Percentiles rank a stretch among this genome's conserved stretches.
These are phyloP conservation scores for Myrica gale DNA, from an alignment of 306 rosid species.

Conservation along the genomic window DNA sequence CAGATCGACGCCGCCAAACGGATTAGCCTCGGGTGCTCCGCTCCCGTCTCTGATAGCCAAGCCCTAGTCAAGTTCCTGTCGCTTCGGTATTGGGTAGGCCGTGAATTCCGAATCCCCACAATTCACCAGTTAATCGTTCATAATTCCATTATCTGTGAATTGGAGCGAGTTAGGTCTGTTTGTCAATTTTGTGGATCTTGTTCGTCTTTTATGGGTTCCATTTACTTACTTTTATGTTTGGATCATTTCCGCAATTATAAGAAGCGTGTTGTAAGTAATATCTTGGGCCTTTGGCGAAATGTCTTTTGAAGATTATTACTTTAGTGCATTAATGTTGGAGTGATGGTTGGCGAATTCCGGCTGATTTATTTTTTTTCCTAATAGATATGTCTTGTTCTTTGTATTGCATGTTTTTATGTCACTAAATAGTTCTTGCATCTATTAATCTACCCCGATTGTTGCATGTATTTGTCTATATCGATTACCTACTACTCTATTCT, in stretches of 20 bases:
- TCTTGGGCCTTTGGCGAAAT: neutral
- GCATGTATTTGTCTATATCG: neutral
- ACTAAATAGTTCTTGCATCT: neutral
- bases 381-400: too few relatives aligned
- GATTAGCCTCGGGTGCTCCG: slow-evolving; percentile 86
- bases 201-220: neutral
- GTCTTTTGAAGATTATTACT: neutral
- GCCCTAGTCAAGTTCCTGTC: slow-evolving; percentile 67
- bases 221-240: neutral
- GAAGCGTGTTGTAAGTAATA: neutral
- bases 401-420: too few relatives aligned
- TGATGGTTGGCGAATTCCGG: slow-evolving; percentile 12
- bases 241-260: neutral
- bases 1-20: slow-evolving; percentile 99
- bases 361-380: neutral
- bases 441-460: too few relatives aligned
- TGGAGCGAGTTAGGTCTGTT: slow-evolving; percentile 8
- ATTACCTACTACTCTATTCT: neutral
- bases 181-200: slow-evolving; percentile 4
- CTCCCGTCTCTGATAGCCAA: slow-evolving; percentile 46
- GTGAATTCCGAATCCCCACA: neutral
- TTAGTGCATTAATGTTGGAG: slow-evolving; percentile 23
- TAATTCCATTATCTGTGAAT: slow-evolving; percentile 3
- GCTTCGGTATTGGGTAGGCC: slow-evolving; percentile 74
- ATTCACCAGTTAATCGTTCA: neutral